Evolutionary conservation across 129 eudicot species (phyloP).

Genomic region (sunflower (Helianthus annuus)): DNA sequence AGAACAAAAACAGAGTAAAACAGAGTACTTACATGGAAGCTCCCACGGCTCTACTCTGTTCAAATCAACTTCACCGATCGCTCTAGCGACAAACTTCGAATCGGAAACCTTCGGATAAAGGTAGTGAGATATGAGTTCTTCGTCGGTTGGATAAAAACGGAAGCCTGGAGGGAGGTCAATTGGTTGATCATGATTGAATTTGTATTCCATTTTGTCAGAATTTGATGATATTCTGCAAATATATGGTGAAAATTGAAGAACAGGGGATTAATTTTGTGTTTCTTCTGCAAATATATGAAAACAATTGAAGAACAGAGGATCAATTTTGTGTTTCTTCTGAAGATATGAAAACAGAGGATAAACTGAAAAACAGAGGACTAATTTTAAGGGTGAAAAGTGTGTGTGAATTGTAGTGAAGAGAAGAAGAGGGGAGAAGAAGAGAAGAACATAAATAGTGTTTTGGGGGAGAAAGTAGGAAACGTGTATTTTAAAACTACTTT

Average conservation of each 20-base stretch:
- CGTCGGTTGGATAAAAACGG: slow-evolving; percentile 83
- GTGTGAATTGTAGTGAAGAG: slow-evolving; percentile 25
- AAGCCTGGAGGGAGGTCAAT: slow-evolving; percentile 84
- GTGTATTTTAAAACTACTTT: slow-evolving; percentile 37
- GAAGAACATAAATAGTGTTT: slow-evolving; percentile 48
- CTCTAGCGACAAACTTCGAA: slow-evolving; percentile 40
- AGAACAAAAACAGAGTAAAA: slow-evolving; percentile 8
- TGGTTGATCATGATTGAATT: slow-evolving; percentile 35
- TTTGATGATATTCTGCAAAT: not conserved
- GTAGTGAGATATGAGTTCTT: slow-evolving; percentile 83
- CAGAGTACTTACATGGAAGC: slow-evolving; percentile 57
- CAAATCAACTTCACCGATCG: slow-evolving; percentile 87
- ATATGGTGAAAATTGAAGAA: slow-evolving; percentile 1
- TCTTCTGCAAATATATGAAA: no score
- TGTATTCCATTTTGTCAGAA: slow-evolving; percentile 13
- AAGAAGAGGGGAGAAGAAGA: not conserved
- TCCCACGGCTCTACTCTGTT: slow-evolving; percentile 97
- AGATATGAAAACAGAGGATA: no score
- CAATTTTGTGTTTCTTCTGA: no score
- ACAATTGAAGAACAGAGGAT: no score
- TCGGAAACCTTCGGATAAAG: slow-evolving; percentile 59
- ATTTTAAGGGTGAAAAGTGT: slow-evolving; percentile 9
- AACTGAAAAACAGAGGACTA: not conserved
- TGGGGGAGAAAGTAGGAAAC: slow-evolving; percentile 46
- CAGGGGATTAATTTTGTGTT: no score